phyloP scores from a whole-genome alignment of 768 basidiomycete genomes.

The Infundibulicybe gibba region DNA sequence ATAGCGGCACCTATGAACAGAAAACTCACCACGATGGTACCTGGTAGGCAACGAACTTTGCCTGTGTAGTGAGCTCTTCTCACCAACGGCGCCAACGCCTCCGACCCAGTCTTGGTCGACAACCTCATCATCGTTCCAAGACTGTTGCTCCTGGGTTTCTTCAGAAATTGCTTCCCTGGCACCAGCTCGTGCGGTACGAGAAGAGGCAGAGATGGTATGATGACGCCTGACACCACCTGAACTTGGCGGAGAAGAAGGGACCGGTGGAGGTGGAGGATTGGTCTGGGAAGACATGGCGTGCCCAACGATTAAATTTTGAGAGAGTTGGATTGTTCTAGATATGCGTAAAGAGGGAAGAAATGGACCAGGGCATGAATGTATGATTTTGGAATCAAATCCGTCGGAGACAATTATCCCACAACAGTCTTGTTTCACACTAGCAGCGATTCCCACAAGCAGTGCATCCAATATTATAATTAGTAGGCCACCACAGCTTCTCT shows the following conservation, averaged over 20 bases:
- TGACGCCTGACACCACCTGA: slow-evolving; percentile 66
- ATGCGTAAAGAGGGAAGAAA: slow-evolving; percentile 5
- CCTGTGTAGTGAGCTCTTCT: slow-evolving; percentile 75
- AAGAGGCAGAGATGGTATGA: slow-evolving; percentile 78
- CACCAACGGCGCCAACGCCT: slow-evolving; percentile 78
- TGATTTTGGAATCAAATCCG: no score
- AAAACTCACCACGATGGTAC: slow-evolving; percentile 65
- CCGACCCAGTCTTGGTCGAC: slow-evolving; percentile 82
- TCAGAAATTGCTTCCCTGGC: slow-evolving; percentile 68
- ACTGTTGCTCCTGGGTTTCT: slow-evolving; percentile 51
- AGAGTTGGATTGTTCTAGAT: slow-evolving; percentile 9
- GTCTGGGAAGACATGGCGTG: slow-evolving; percentile 28
- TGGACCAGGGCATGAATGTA: slow-evolving; percentile 3
- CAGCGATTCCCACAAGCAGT: no score
- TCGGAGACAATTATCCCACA: no score
- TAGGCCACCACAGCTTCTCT: no score
- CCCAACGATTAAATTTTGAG: slow-evolving; percentile 6
- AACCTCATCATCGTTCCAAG: slow-evolving; percentile 72
- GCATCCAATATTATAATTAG: no score
- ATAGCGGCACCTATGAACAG: slow-evolving; percentile 3
- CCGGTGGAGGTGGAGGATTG: slow-evolving; percentile 33
- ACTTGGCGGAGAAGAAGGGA: slow-evolving; percentile 36
- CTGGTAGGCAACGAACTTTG: slow-evolving; percentile 80
- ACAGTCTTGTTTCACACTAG: no score
- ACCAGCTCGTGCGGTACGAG: slow-evolving; percentile 55